Conservation (phyloP, 441 rosid genomes). For the Populus hybrid region DNA sequence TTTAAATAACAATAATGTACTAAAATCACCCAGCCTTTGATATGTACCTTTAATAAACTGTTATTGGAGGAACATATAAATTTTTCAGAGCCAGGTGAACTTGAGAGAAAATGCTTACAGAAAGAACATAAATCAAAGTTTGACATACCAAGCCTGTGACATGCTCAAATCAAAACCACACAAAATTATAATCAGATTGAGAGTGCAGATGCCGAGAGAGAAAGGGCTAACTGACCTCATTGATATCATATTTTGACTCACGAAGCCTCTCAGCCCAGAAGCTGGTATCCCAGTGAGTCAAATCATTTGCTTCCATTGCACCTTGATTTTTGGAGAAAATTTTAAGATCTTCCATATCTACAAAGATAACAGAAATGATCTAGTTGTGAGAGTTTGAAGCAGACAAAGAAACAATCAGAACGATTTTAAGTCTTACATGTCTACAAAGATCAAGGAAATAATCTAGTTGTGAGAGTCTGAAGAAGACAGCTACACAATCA, state of each 20-base stretch:
- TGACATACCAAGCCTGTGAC: not conserved
- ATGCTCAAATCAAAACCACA: not conserved
- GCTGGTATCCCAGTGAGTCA: slow-evolving; percentile 78
- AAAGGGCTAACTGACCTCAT: slow-evolving; percentile 54
- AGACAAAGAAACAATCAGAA: not conserved
- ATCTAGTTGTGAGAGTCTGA: too few species aligned
- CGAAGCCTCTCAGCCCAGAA: slow-evolving; percentile 99
- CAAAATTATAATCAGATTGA: not conserved
- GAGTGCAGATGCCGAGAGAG: not conserved
- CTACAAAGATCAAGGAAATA: too few species aligned
- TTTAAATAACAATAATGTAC: not conserved
- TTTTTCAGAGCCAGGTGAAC: not conserved
- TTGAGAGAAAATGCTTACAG: not conserved
- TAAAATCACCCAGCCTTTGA: not conserved
- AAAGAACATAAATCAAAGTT: not conserved
- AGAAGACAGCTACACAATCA: too few species aligned
- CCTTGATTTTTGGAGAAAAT: slow-evolving; percentile 66
- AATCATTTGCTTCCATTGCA: slow-evolving; percentile 61
- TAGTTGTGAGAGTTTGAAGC: not conserved
- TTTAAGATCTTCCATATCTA: slow-evolving; percentile 85
- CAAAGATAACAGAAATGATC: slow-evolving; percentile 9
- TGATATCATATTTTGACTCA: slow-evolving; percentile 83
- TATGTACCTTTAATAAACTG: not conserved
- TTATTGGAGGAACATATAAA: not conserved
- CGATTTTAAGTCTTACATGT: too few species aligned